Base-by-base conservation (phyloP, 2,329 filamentous ascomycete genomes). In the Rutstroemia sp. region DNA sequence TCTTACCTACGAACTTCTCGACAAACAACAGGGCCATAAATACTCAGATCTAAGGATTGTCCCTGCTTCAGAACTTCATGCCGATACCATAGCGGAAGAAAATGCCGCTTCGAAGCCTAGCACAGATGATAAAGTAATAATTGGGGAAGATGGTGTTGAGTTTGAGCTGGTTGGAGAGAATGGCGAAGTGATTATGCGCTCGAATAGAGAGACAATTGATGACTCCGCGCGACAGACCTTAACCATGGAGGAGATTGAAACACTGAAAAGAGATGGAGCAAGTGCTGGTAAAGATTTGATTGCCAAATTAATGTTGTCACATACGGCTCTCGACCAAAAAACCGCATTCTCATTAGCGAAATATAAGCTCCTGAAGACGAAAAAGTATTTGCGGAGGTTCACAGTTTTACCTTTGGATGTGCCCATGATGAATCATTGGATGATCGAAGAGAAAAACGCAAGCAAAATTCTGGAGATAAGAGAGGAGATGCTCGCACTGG, bases 301-400 rank as follows among this genome's bases (percentile, higher is more conserved):
- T 61, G 86, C 89, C n/a, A 95, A 92, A 73, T 83, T 99, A 25
- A 81, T 99, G 72, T 80, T 91, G 30, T 94, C 91, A 45, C 94
- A 99, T 71, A 86, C 88, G 17, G 88, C 87, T 1, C 79, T 99
- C 45, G 91, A 95, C 63, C 88, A 97, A 74, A 99, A 99, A 78
- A 97, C 94, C 0, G 80, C 84, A 0, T 99, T 95, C 68, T 95
- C 91, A 2, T 76, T 96, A 57, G 92, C 92, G 45, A 99, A 99
- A 72, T 99, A 99, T 73, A 96, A 94, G 67, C 76, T 97, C 17
- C 79, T 95, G 47, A 99, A 99, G 75, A 87, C 89, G 61, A 92
- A 86, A 69, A 99, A 99, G 73, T 97, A 95, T 70, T 80, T 97
- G 61, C 86, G 88, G 65, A 80, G 91, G 12, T 97, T 99, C 67